Conservation (phyloP, 2,329 filamentous ascomycete genomes). For the Chaetothyriales sp. region DNA sequence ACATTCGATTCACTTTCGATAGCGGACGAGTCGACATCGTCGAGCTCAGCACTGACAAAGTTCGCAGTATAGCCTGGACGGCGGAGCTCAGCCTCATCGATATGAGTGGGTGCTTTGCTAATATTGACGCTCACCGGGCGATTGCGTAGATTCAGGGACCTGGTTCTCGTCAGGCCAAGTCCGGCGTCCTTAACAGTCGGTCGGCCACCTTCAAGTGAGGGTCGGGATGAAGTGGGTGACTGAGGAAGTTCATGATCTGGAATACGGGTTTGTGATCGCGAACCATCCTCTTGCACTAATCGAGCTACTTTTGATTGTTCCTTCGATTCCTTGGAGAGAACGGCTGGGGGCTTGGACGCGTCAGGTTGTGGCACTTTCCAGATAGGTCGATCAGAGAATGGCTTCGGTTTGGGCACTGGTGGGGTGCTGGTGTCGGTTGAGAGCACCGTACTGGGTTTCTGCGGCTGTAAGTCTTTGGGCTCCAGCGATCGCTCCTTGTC, state of each 20-base stretch:
- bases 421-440: conserved; percentile 70
- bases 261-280: conserved; percentile 8
- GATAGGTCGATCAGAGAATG: conserved; percentile 28
- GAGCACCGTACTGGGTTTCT: conserved; percentile 37
- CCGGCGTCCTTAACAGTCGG: conserved; percentile 47
- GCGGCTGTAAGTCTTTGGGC: conserved; percentile 12
- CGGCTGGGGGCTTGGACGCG: conserved; percentile 16
- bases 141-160: conserved; percentile 49
- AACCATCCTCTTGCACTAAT: conserved; percentile 18
- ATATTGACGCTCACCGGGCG: conserved; percentile 73
- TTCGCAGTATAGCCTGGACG: conserved; percentile 9
- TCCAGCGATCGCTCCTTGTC: conserved; percentile 13
- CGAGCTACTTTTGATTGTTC: conserved; percentile 23
- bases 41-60: conserved; percentile 11
- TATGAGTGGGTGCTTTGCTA: conserved; percentile 65
- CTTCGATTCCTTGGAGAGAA: conserved; percentile 6
- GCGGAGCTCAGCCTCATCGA: conserved; percentile 55
- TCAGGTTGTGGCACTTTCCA: background rate
- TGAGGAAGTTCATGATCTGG: conserved; percentile 26
- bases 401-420: conserved; percentile 24
- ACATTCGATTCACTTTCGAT: conserved; percentile 50
- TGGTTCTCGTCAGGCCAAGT: conserved; percentile 43
- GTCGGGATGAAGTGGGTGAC: conserved; percentile 43
- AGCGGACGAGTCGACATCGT: conserved; percentile 16
- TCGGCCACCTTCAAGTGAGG: conserved; percentile 57